phyloP scores from a whole-genome alignment of 2,329 filamentous ascomycete species.

The Nigrograna mackinnonii region DNA sequence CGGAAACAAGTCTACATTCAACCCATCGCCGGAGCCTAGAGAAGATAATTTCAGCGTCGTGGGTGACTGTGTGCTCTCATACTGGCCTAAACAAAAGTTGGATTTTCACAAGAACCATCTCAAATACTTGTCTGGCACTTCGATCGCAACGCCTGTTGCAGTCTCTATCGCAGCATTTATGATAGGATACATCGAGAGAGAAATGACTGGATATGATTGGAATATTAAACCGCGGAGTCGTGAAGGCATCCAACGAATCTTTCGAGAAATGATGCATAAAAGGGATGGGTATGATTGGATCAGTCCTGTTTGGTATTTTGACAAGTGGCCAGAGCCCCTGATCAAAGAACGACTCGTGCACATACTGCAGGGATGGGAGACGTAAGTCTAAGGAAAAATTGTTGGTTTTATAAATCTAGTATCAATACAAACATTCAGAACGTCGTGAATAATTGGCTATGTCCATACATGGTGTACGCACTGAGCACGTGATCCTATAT shows the following conservation, averaged over 20 bases:
- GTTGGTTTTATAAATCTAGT: too few relatives aligned
- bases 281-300: not conserved
- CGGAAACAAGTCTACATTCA: not conserved
- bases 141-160: not conserved
- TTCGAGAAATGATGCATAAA: not conserved
- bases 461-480: too few relatives aligned
- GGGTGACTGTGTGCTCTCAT: not conserved
- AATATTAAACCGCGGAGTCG: not conserved
- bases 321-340: too few relatives aligned
- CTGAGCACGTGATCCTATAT: too few relatives aligned
- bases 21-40: not conserved
- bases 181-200: not conserved
- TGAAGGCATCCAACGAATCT: not conserved
- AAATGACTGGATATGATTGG: not conserved
- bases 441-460: too few relatives aligned
- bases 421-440: too few relatives aligned
- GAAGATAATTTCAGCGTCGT: slow-evolving; percentile 1
- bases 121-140: not conserved
- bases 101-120: not conserved
- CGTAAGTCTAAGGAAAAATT: too few relatives aligned
- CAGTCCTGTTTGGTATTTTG: not conserved
- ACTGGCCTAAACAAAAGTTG: not conserved
- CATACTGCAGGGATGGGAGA: too few relatives aligned
- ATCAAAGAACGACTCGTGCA: too few relatives aligned
- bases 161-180: not conserved